These are phyloP conservation scores for Ceratobasidium papillatum DNA, from an alignment of 1,284 basidiomycete species.

Conservation along the genomic window DNA sequence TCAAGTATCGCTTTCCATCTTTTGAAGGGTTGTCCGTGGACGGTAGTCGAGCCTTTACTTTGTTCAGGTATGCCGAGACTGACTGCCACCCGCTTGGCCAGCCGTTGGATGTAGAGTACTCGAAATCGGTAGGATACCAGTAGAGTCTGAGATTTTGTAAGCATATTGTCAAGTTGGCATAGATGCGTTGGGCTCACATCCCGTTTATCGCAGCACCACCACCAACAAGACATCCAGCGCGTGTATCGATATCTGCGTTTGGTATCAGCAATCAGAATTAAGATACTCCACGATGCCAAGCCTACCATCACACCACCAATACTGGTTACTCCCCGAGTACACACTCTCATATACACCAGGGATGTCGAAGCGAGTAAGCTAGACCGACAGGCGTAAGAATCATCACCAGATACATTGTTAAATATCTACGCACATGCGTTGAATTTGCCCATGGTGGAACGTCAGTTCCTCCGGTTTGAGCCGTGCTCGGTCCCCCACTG, in stretches of 20 bases:
- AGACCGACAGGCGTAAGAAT: background rate
- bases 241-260: background rate
- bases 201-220: conserved; percentile 71
- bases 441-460: conserved; percentile 62
- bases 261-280: too few species aligned
- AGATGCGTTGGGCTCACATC: conserved; percentile 57
- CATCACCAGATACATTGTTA: background rate
- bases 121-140: conserved; percentile 62
- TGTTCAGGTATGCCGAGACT: conserved; percentile 60
- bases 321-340: conserved; percentile 59
- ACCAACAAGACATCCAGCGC: conserved; percentile 64
- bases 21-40: conserved; percentile 67
- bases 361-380: conserved; percentile 71
- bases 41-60: conserved; percentile 62
- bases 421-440: conserved; percentile 55
- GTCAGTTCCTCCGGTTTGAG: conserved; percentile 67
- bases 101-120: conserved; percentile 62
- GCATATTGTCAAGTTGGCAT: conserved; percentile 4
- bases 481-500: conserved; percentile 67
- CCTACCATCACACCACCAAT: conserved; percentile 67
- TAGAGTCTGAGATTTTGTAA: conserved; percentile 58
- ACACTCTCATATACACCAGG: conserved; percentile 65
- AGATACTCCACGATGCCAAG: background rate
- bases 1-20: conserved; percentile 67
- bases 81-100: conserved; percentile 66